Evolutionary conservation across 116 monocot species (phyloP), one percentile per base, ranked within the genome.

Genomic region (Posidonia oceanica): DNA sequence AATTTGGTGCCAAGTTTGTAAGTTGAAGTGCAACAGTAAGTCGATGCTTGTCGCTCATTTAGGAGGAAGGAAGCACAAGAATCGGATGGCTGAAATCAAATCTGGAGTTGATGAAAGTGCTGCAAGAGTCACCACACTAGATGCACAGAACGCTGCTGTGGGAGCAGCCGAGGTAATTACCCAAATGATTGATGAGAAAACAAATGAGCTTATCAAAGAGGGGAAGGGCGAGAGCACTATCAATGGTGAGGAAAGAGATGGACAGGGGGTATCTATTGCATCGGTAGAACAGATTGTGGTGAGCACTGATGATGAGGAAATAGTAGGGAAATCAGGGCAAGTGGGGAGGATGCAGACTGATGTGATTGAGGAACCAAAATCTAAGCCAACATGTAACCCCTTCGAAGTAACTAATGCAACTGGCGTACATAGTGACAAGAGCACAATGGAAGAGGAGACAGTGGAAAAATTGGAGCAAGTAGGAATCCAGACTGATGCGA

Each of bases 21-120:
- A 72, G 6, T 16, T 63, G 36, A 52, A 63, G 62, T 72, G 52
- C 52, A 72, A 52, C 36, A 63, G 72, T 15, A 29, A 63, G 44
- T 48, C 3, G 17, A 63, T 3, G 1, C 23, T 52, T 7, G 29
- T 13, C 17, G 7, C 21, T 29, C 72, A 72, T 62, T 36, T 63
- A 12, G 17, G 17, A 37, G 72, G 63, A 20, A 63, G 52, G 62
- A 72, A 51, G 22, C 72, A 72, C 51, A 21, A 36, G 42, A 36
- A 36, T 51, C 40, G 22, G 63, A 7, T 72, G 36, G 44, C 41
- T 13, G 8, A 29, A 44, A 52, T 41, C 5, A 51, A 63, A 29
- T 51, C 52, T 36, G 16, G 5, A 29, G 16, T 52, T 62, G n/a
- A 52, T 8, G 52, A 63, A 7, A 22, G 17, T 36, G 15, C 42